These are phyloP conservation scores for Citropsis articulata DNA, from an alignment of 345 rosid species.

Conservation along the genomic window DNA sequence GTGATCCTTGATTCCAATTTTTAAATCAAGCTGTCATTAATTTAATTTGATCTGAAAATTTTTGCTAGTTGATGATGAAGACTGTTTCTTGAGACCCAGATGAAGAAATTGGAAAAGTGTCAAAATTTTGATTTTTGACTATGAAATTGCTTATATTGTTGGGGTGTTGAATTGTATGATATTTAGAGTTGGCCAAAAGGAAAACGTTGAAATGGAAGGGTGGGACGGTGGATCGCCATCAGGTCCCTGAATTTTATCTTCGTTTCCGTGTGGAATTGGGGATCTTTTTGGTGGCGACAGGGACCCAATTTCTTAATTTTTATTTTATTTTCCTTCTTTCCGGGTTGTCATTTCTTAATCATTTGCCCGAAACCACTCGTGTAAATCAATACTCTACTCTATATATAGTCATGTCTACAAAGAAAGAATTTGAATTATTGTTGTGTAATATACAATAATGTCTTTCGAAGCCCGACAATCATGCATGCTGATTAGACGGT, in stretches of 20 bases:
- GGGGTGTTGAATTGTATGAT: slow-evolving; percentile 1
- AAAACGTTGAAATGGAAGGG: slow-evolving; percentile 7
- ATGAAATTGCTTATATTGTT: not conserved
- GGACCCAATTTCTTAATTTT: not conserved
- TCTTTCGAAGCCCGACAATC: too few relatives aligned
- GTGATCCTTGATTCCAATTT: not conserved
- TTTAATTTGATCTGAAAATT: not conserved
- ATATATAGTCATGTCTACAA: not conserved
- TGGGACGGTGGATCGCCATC: not conserved
- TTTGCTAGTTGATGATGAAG: not conserved
- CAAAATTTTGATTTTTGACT: not conserved
- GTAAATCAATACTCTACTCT: not conserved
- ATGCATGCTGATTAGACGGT: too few relatives aligned
- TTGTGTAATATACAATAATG: not conserved
- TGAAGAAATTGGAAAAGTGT: not conserved
- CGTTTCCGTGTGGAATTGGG: slow-evolving; percentile 14
- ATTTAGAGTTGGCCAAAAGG: not conserved
- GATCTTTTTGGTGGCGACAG: slow-evolving; percentile 3
- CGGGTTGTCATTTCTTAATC: slow-evolving; percentile 5
- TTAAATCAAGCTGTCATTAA: not conserved
- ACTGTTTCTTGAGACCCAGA: not conserved
- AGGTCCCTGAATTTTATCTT: slow-evolving; percentile 12
- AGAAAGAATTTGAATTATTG: not conserved
- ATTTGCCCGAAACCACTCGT: not conserved
- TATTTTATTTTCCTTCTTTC: not conserved